These are phyloP conservation scores for Aegilops tauschii DNA, from an alignment of 176 grass and related monocot genomes.

Conservation along the genomic window DNA sequence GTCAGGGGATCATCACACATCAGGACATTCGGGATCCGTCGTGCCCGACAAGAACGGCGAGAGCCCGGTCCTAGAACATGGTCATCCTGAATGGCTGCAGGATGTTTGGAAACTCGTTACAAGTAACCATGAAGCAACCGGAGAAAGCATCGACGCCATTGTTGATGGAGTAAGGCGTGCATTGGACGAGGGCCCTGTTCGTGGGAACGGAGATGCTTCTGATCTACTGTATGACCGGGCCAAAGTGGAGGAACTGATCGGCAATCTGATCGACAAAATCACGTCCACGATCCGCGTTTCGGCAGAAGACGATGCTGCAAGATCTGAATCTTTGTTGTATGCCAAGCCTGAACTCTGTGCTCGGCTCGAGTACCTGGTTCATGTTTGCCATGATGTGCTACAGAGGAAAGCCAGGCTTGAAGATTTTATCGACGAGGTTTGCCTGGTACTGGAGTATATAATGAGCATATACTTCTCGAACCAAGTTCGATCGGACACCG, in stretches of 20 bases:
- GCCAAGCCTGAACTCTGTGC: constrained; percentile 37
- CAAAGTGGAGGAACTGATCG: constrained; percentile 14
- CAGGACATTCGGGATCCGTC: not conserved
- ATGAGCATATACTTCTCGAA: constrained; percentile 42
- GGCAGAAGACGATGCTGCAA: constrained; percentile 17
- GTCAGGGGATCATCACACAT: not conserved
- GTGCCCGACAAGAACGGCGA: not conserved
- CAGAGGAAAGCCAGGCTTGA: constrained; percentile 42
- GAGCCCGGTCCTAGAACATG: constrained; percentile 6
- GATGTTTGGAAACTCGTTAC: constrained; percentile 57
- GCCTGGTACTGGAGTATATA: constrained; percentile 40
- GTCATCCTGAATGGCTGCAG: constrained; percentile 47
- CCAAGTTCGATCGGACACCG: constrained; percentile 4
- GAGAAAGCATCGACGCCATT: constrained; percentile 44
- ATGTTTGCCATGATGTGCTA: constrained; percentile 47
- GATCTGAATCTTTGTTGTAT: not conserved
- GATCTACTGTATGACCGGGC: not conserved
- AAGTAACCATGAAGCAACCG: constrained; percentile 55
- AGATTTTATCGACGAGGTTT: constrained; percentile 37
- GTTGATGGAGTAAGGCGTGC: constrained; percentile 48
- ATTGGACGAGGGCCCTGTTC: constrained; percentile 22
- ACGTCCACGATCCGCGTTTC: not conserved
- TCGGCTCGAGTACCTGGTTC: constrained; percentile 41
- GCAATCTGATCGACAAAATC: constrained; percentile 19
- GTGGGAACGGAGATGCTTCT: not conserved